Base-by-base conservation (phyloP, 2,329 filamentous ascomycete genomes). In the Neopestalotiopsis sp. region DNA sequence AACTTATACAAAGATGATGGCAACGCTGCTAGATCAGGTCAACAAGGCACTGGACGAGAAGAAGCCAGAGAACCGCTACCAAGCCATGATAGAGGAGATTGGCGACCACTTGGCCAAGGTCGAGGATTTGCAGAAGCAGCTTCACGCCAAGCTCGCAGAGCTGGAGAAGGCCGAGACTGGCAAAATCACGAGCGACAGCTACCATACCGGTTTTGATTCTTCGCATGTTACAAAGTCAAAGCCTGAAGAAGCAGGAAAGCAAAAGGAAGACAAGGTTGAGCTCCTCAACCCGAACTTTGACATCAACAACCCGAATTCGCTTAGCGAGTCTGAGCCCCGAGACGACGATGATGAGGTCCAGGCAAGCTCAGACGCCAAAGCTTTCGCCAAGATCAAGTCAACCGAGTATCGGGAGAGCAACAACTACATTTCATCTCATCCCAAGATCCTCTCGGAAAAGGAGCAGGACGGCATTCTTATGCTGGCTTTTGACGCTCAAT, bases 1-100 rank as follows among this genome's bases (percentile, higher is more conserved):
- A 0, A 92, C 91, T 14, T 99, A 97, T 78, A 96, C 94, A 53
- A 94, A 97, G 85, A 99, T 99, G 96, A 95, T 99, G 92, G 93
- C 93, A n/a, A 90, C 91, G n/a, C 82, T 99, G 75, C 88, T 98
- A 24, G 96, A 99, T 76, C 93, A 97, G 81, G 94, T 98, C 57
- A 98, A 97, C 76, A 87, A 89, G 81, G 90, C 93, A 65, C 86
- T 97, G 45, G 93, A 95, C 68, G 92, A 94, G 77, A 92, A 92
- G 80, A 90, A 91, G 70, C 86, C 88, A 0, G 86, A 88, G 24
- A 88, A 91, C 73, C 84, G 93, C 65, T 94, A 93, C 78, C 85
- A 88, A 62, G 91, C 88, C 66, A 98, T 97, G 84, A 85, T 97
- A 34, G 87, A 88, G 62, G 95, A 96, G 75, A 89, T 98, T 17